Percentiles rank a stretch among this genome's conserved stretches.
Conservation (phyloP, 768 basidiomycete genomes). For the Rhizopogon vinicolor region DNA sequence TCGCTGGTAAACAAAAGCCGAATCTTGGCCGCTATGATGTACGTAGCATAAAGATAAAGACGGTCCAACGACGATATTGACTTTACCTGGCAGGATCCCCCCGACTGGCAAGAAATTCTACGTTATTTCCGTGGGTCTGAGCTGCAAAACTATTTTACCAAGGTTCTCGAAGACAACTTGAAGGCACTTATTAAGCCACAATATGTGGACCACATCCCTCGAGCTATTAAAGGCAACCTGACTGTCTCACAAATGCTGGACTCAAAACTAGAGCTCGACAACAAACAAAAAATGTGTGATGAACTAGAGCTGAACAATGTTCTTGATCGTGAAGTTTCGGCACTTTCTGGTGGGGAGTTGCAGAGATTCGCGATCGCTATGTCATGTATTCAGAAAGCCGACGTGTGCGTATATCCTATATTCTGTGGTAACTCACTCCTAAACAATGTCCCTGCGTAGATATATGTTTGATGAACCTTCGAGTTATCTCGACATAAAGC, state of each 20-base stretch:
- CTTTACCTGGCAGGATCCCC: slow-evolving; percentile 66
- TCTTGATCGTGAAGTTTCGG: slow-evolving; percentile 75
- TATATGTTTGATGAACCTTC: slow-evolving; percentile 99
- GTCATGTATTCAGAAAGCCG: slow-evolving; percentile 91
- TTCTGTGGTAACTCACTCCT: background rate
- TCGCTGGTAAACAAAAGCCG: slow-evolving; percentile 96
- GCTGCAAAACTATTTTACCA: slow-evolving; percentile 99
- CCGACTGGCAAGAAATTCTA: slow-evolving; percentile 98
- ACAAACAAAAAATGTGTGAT: slow-evolving; percentile 81
- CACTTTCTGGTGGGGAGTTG: slow-evolving; percentile 94
- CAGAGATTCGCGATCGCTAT: slow-evolving; percentile 98
- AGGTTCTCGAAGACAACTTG: slow-evolving; percentile 96
- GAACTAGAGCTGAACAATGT: slow-evolving; percentile 87
- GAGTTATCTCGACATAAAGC: slow-evolving; percentile 94
- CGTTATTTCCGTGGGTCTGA: slow-evolving; percentile 99
- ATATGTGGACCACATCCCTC: slow-evolving; percentile 98
- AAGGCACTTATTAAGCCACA: slow-evolving; percentile 99
- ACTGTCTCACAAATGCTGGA: slow-evolving; percentile 91
- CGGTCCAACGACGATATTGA: background rate
- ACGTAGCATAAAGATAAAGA: slow-evolving; percentile 21
- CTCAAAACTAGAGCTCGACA: slow-evolving; percentile 82
- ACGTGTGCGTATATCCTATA: slow-evolving; percentile 63
- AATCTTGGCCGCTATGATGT: slow-evolving; percentile 97
- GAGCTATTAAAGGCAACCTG: slow-evolving; percentile 87
- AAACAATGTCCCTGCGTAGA: slow-evolving; percentile 31